Conservation (phyloP, 129 eudicot species). For the Smallanthus sonchifolius region DNA sequence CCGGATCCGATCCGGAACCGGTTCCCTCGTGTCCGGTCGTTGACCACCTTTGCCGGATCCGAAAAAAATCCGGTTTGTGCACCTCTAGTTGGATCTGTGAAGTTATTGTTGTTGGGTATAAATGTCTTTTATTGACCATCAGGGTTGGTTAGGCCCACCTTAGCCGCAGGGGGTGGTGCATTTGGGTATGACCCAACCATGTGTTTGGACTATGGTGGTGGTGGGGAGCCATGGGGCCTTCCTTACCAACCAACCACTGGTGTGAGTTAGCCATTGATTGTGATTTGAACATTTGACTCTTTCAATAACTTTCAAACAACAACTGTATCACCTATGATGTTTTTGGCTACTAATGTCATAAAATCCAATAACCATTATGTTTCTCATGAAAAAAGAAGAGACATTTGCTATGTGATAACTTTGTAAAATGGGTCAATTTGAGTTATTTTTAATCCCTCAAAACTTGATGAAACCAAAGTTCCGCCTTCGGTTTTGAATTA, state of each 20-base stretch:
- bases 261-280: neutral
- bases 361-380: neutral
- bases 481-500: no score
- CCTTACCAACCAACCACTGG: conserved; percentile 18
- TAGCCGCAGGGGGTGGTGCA: conserved; percentile 22
- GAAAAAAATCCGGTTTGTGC: no score
- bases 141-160: conserved; percentile 23
- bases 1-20: no score
- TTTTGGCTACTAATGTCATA: conserved; percentile 3
- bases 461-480: no score
- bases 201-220: conserved; percentile 16
- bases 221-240: neutral
- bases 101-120: neutral
- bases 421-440: neutral
- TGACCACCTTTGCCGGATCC: no score
- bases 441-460: neutral
- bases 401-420: neutral
- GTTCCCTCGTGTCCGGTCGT: no score
- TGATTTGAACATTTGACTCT: conserved; percentile 10
- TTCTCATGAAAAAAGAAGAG: neutral
- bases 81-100: no score
- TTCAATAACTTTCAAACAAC: conserved; percentile 16
- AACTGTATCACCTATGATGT: neutral
- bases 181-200: conserved; percentile 24
- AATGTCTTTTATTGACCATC: neutral